phyloP scores from a whole-genome alignment of 768 basidiomycete genomes.

The Auricularia sp. region DNA sequence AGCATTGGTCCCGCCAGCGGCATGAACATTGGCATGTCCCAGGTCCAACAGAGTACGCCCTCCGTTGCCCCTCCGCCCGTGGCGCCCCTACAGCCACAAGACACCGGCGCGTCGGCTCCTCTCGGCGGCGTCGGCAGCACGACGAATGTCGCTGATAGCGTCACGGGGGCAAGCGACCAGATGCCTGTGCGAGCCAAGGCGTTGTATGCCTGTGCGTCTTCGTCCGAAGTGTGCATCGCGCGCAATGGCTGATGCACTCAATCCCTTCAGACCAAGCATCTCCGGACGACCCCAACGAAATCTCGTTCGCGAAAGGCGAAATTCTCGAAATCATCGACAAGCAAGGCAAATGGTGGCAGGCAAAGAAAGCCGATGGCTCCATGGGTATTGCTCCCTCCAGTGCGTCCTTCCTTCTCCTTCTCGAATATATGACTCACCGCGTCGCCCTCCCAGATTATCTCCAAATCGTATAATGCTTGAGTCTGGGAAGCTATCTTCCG shows the following conservation, averaged over 20 bases:
- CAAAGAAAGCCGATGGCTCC: constrained; percentile 62
- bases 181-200: constrained; percentile 73
- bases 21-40: background rate
- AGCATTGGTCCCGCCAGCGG: constrained; percentile 3
- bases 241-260: constrained; percentile 9
- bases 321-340: constrained; percentile 88
- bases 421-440: background rate
- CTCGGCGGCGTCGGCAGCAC: constrained; percentile 1
- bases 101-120: constrained; percentile 10
- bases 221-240: background rate
- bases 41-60: background rate
- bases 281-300: constrained; percentile 90
- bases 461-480: constrained; percentile 8
- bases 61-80: background rate
- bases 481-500: too few relatives aligned
- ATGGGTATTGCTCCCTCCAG: constrained; percentile 14
- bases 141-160: constrained; percentile 8
- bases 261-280: constrained; percentile 70
- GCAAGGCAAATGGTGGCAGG: constrained; percentile 91
- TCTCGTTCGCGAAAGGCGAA: constrained; percentile 88
- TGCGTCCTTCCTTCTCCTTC: constrained; percentile 2
- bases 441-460: constrained; percentile 9
- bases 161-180: constrained; percentile 3
- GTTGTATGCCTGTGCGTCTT: constrained; percentile 70
- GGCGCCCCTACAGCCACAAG: background rate